Base-by-base conservation (phyloP, 2,329 filamentous ascomycete species). In the Penicillium griseofulvum region DNA sequence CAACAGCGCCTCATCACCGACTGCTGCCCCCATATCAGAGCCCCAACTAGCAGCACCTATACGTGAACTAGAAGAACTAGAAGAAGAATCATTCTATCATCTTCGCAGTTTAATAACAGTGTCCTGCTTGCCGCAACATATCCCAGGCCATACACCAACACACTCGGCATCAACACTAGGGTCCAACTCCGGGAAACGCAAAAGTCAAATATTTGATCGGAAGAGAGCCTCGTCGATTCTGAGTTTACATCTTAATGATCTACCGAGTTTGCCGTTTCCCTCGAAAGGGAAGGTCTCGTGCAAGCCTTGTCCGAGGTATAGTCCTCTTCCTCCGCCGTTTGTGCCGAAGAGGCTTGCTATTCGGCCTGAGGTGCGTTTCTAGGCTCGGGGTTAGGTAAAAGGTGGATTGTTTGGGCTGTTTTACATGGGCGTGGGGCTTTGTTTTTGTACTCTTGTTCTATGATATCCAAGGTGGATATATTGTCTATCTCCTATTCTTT, bases 31-130 rank as follows among this genome's bases (percentile, higher is more conserved):
- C n/a, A 26, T 26, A 28, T 4, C 24, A 17, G 19, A 51, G 26
- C 8, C 17, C 1, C 19, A 17, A 31, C 9, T 28, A 33, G 26
- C 12, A 28, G 16, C 31, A n/a, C 12, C 12, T 3, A 8, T 4
- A 4, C 12, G 7, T 12, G 7, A 22, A 26, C 16, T 8, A 5
- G 44, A 54, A 14, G 34, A 58, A 12, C 26, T 24, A 34, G 50
- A 52, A 44, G 57, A 63, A 34, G 61, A 65, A 46, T 58, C 56
- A 11, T 65, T 65, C 46, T 49, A 61, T 34, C 61, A 65, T 36
- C 56, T 65, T 29, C 31, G 48, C 28, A 64, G 59, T 45, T 44
- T 65, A 34, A 65, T 65, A 50, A 65, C 62, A 31, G 34, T 60
- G 36, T 62, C 63, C 11, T 52, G 34, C 22, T 24, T 48, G 3